Conservation (phyloP, 495 filamentous ascomycete genomes). For the Talaromyces trachyspermus region DNA sequence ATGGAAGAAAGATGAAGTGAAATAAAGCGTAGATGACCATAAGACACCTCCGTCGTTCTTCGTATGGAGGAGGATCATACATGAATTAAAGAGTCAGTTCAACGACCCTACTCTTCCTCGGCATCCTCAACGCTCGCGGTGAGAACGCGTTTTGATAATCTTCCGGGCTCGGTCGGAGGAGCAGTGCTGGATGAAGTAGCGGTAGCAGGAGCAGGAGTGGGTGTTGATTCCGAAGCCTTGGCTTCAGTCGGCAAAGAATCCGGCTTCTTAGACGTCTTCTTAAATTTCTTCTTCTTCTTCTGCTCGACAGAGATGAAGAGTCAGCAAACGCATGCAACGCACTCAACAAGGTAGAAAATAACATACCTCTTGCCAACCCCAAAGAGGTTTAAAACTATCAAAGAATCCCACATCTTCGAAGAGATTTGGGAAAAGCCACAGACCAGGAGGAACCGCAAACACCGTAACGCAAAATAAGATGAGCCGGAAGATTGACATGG, state of each 20-base stretch:
- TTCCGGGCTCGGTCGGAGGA: conserved; percentile 42
- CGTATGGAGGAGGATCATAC: too few species aligned
- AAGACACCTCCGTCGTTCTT: too few species aligned
- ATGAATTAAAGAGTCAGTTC: neutral
- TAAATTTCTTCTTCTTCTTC: conserved; percentile 62
- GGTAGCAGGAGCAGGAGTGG: conserved; percentile 27
- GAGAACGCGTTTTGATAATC: conserved; percentile 42
- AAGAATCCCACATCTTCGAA: conserved; percentile 99
- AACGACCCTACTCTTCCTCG: conserved; percentile 10
- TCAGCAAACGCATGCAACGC: too few species aligned
- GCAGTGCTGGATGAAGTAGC: conserved; percentile 21
- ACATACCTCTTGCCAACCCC: conserved; percentile 97
- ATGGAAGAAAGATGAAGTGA: too few species aligned
- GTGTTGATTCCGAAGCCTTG: conserved; percentile 28
- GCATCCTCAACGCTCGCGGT: conserved; percentile 33
- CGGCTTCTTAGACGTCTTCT: conserved; percentile 20
- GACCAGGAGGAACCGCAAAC: conserved; percentile 72
- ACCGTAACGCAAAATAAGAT: conserved; percentile 94
- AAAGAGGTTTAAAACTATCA: conserved; percentile 91
- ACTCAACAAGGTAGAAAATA: conserved; percentile 9
- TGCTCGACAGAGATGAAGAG: conserved; percentile 28
- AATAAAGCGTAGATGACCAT: too few species aligned
- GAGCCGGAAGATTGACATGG: conserved; percentile 91
- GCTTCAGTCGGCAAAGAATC: too few species aligned
- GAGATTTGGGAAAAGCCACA: conserved; percentile 97